phyloP scores from a whole-genome alignment of 2,329 filamentous ascomycete species.

The Apiospora sp. region DNA sequence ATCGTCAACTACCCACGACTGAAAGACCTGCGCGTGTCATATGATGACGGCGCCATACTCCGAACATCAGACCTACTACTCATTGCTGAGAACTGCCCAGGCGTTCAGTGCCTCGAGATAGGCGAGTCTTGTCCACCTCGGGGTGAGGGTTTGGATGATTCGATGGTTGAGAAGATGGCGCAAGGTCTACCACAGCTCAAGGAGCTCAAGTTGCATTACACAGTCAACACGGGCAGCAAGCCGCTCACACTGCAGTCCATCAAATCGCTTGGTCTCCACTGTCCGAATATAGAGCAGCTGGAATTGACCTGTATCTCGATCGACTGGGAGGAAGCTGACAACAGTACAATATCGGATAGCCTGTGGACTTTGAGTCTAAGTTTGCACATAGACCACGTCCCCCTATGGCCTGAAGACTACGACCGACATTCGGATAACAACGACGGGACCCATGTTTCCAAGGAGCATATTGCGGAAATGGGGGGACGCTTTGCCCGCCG shows the following conservation, averaged over 20 bases:
- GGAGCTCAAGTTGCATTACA: neutral
- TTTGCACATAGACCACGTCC: neutral
- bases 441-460: neutral
- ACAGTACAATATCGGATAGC: neutral
- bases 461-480: neutral
- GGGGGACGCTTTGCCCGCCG: neutral
- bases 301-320: neutral
- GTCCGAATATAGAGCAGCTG: neutral
- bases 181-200: neutral
- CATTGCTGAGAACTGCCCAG: conserved; percentile 6
- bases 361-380: neutral
- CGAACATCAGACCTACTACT: neutral
- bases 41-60: neutral
- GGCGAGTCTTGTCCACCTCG: no score
- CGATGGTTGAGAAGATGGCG: conserved; percentile 18
- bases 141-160: neutral
- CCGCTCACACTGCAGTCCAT: conserved; percentile 1
- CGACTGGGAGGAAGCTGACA: neutral
- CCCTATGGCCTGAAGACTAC: neutral
- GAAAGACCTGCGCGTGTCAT: neutral
- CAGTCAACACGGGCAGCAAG: neutral
- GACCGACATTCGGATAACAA: neutral
- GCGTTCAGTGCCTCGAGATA: neutral
- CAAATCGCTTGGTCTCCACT: conserved; percentile 14
- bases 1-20: neutral